Base-by-base conservation (phyloP, 2,329 filamentous ascomycete genomes). In the Pleomassaria siparia region DNA sequence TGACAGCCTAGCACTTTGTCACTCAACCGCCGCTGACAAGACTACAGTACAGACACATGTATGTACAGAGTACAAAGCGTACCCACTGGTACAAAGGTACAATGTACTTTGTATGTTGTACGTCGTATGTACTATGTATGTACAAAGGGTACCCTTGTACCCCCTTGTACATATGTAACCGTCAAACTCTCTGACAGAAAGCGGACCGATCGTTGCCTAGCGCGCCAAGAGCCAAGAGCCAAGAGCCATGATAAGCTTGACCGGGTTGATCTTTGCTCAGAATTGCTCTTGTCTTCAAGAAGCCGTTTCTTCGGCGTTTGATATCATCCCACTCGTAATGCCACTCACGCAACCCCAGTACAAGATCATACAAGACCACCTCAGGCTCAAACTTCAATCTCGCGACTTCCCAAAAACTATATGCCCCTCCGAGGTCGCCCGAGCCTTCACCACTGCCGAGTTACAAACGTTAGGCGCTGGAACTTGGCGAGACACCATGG, bases 371-470 rank as follows among this genome's bases (percentile, higher is more conserved):
- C 36, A 52, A 18, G 24, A 32, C 25, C 60, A 58, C 55, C 56
- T 70, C 37, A 29, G 56, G 28, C 50, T 47, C 24, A 59, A 73
- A 20, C 58, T 74, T 16, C 46, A 50, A 26, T 40, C 56, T 9
- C 63, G 74, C 29, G 54, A 59, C 15, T 67, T 60, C 41, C 78
- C 77, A 10, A 80, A 80, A 56, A 80, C 78, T 0, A 74, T 79
- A 51, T 80, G 78, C 55, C 78, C 77, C 3, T 79, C 76, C 12
- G 77, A 80, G 62, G 69, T 79, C 30, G 75, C 77, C 1, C 70
- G 78, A 21, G 71, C 74, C 1, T 59, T 80, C 8, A 72, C 74
- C 12, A 15, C 47, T 2, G 46, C 59, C 8, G 75, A 80, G 24
- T 60, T 80, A 24, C 32, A 48, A 6, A 43, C 40, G 16, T 37